These are phyloP conservation scores for Plasmopara halstedii DNA, from an alignment of 352 stramenopile genomes.

Conservation along the genomic window DNA sequence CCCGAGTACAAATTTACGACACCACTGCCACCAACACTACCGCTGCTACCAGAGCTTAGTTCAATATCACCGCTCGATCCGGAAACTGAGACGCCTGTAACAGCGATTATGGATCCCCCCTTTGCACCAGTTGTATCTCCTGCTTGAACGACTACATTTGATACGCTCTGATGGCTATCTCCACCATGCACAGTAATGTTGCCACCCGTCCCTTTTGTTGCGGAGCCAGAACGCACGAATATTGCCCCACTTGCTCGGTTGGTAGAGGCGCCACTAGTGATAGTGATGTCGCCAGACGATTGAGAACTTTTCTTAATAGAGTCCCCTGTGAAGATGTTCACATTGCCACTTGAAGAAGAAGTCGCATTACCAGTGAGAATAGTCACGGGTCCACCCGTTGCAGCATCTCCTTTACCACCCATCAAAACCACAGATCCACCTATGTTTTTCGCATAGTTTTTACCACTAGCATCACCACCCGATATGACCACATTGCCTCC, in stretches of 20 bases:
- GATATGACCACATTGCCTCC: slow-evolving; percentile 60
- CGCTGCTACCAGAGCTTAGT: slow-evolving; percentile 47
- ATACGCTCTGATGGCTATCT: slow-evolving; percentile 31
- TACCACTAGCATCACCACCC: slow-evolving; percentile 50
- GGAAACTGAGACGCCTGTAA: slow-evolving; percentile 37
- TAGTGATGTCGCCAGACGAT: slow-evolving; percentile 37
- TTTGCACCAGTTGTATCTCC: slow-evolving; percentile 36
- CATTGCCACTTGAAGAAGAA: slow-evolving; percentile 51
- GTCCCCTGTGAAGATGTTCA: slow-evolving; percentile 46
- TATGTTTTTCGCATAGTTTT: slow-evolving; percentile 27
- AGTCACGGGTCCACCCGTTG: slow-evolving; percentile 45
- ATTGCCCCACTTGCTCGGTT: slow-evolving; percentile 42
- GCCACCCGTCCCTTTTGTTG: slow-evolving; percentile 38
- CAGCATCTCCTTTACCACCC: slow-evolving; percentile 40
- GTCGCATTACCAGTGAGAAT: slow-evolving; percentile 47
- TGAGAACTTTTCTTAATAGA: slow-evolving; percentile 28
- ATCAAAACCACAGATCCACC: slow-evolving; percentile 40
- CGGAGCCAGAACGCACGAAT: slow-evolving; percentile 32
- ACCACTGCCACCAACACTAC: slow-evolving; percentile 44
- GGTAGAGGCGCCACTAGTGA: slow-evolving; percentile 30
- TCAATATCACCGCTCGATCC: slow-evolving; percentile 52
- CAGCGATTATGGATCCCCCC: slow-evolving; percentile 39
- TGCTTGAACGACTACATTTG: slow-evolving; percentile 42
- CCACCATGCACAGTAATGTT: slow-evolving; percentile 48
- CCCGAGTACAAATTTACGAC: slow-evolving; percentile 41